These are phyloP conservation scores for Polyporus tsugae DNA, from an alignment of 1,284 basidiomycete genomes.

Conservation along the genomic window DNA sequence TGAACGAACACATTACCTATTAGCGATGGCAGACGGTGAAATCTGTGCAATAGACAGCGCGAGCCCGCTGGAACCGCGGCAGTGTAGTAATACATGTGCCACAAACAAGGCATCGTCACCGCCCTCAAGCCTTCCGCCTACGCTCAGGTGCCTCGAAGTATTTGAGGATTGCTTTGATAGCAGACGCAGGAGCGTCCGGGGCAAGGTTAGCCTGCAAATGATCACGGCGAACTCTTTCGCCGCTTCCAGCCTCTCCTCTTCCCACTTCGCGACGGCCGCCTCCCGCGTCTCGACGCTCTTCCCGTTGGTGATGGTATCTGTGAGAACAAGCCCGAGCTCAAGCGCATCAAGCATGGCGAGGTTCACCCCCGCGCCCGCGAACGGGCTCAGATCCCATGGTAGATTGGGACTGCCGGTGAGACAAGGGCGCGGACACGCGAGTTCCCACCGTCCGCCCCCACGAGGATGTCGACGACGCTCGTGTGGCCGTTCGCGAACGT, in stretches of 20 bases:
- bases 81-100: background rate
- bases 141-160: background rate
- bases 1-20: background rate
- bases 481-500: conserved; percentile 12
- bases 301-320: background rate
- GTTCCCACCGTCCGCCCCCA: conserved; percentile 1
- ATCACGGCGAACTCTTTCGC: conserved; percentile 2
- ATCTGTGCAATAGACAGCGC: background rate
- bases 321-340: background rate
- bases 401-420: background rate
- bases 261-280: background rate
- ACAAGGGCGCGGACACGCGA: conserved; percentile 10
- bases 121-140: background rate
- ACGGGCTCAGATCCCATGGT: conserved; percentile 5
- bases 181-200: background rate
- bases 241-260: background rate
- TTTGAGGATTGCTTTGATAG: background rate
- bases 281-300: conserved; percentile 5
- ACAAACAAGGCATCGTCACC: background rate
- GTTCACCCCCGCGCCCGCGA: conserved; percentile 10
- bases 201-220: background rate
- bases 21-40: background rate
- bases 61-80: no score
- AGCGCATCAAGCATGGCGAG: conserved; percentile 9
- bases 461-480: conserved; percentile 3